phyloP scores from a whole-genome alignment of 2,329 filamentous ascomycete genomes.

The Talaromyces sp. region DNA sequence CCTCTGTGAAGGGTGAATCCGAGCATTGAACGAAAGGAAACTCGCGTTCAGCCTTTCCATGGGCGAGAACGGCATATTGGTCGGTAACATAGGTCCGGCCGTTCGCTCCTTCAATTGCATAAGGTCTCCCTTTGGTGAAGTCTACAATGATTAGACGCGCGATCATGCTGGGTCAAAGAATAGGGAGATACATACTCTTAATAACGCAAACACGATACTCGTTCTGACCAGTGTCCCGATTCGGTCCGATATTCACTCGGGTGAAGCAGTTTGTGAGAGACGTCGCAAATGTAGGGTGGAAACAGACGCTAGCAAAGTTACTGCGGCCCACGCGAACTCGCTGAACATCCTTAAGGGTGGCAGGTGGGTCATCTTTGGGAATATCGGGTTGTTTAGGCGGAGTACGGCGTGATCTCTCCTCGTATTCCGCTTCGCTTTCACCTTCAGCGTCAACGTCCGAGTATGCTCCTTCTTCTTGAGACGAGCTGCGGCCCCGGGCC shows the following conservation, averaged over 20 bases:
- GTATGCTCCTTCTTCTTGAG: slow-evolving; percentile 59
- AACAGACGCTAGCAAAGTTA: slow-evolving; percentile 87
- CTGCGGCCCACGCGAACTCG: slow-evolving; percentile 77
- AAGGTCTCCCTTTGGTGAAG: slow-evolving; percentile 75
- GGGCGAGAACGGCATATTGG: slow-evolving; percentile 75
- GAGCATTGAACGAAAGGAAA: slow-evolving; percentile 92
- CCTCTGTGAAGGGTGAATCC: slow-evolving; percentile 78
- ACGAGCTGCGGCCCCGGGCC: slow-evolving; percentile 61
- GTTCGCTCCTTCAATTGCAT: slow-evolving; percentile 71
- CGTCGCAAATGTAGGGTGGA: slow-evolving; percentile 83
- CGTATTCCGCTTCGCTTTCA: slow-evolving; percentile 78
- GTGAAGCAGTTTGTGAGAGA: slow-evolving; percentile 80
- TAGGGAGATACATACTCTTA: slow-evolving; percentile 57
- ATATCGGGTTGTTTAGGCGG: slow-evolving; percentile 33
- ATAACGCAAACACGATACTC: slow-evolving; percentile 87
- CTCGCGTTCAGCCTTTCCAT: slow-evolving; percentile 77
- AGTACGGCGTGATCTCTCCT: slow-evolving; percentile 54
- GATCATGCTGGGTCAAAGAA: background rate
- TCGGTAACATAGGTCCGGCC: slow-evolving; percentile 79
- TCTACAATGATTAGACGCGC: slow-evolving; percentile 48
- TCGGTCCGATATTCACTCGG: slow-evolving; percentile 76
- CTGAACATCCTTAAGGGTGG: slow-evolving; percentile 77
- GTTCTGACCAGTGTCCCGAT: slow-evolving; percentile 67
- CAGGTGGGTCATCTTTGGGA: slow-evolving; percentile 64
- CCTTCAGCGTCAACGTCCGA: slow-evolving; percentile 64